Evolutionary conservation across 164 flowering plant species (phyloP), one percentile per base, ranked within the genome.

Genomic region (grape (Vitis vinifera)): DNA sequence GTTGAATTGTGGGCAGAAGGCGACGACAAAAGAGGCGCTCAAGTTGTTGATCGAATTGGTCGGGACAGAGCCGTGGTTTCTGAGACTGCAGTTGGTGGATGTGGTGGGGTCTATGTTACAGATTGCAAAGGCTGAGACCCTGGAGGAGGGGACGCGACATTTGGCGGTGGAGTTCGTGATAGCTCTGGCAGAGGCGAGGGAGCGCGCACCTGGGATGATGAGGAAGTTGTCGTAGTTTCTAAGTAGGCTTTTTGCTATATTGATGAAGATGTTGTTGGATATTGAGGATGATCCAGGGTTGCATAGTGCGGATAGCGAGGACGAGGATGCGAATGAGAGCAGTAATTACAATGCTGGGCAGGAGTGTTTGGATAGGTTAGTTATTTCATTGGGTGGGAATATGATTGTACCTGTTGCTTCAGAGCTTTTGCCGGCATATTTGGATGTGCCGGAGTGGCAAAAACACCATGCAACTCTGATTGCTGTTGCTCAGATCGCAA

Each of bases 371-470:
- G 99, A 96, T 71, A 67, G 99, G 69, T 78, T 96, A 0, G 76
- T 97, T 0, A 93, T 96, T 51, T 83, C 99, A 0, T 71, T 96
- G 73, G 99, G 99, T 12, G 99, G 99, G 59, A 96, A 93, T 65
- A 90, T 98, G 0, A 89, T 96, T 72, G 93, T 96, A 55, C 99
- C 99, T 0, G 98, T 96, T 66, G 99, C 99, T 0, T 90, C 97
- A 0, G 95, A 88, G 80, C 85, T 85, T 63, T 81, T 96, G 70
- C 93, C 95, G 0, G 89, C 82, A 0, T 93, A 82, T 58, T 77
- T 96, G 74, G 90, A 97, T 68, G 94, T 97, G 57, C 93, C 98
- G 0, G 99, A 96, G 77, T 96, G 99, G 99, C 93, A 93, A 78
- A 96, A 91, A 75, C 99, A 86, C 76, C 98, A 96, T 72, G 99